Conservation (phyloP, 495 filamentous ascomycete species). For the Aspergillus campestris region DNA sequence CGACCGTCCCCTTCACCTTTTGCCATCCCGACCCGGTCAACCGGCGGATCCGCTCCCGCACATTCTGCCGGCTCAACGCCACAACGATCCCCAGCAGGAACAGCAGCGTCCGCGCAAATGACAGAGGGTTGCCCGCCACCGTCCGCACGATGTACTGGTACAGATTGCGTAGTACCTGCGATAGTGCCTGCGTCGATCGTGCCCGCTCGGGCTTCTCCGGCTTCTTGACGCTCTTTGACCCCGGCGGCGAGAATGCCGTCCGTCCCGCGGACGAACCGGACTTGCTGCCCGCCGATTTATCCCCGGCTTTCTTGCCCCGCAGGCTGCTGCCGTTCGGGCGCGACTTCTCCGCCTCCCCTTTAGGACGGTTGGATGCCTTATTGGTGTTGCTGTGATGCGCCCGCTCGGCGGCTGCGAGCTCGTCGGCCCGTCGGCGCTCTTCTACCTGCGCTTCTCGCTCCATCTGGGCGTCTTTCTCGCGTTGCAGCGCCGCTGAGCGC, state of each 20-base stretch:
- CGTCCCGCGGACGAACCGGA: slow-evolving; percentile 15
- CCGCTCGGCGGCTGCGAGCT: slow-evolving; percentile 34
- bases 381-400: slow-evolving; percentile 38
- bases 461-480: slow-evolving; percentile 54
- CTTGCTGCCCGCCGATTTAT: slow-evolving; percentile 24
- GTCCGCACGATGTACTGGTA: slow-evolving; percentile 53
- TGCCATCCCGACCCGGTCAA: slow-evolving; percentile 65
- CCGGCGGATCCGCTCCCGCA: slow-evolving; percentile 65
- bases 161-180: slow-evolving; percentile 49
- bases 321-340: slow-evolving; percentile 28
- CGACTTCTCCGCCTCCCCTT: slow-evolving; percentile 44
- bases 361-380: slow-evolving; percentile 38
- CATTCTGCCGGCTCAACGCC: slow-evolving; percentile 62
- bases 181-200: slow-evolving; percentile 23
- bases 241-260: slow-evolving; percentile 24
- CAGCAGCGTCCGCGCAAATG: slow-evolving; percentile 64
- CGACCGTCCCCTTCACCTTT: slow-evolving; percentile 76
- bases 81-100: slow-evolving; percentile 77
- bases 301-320: slow-evolving; percentile 22
- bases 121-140: slow-evolving; percentile 63
- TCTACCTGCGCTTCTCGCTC: slow-evolving; percentile 46
- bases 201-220: slow-evolving; percentile 29
- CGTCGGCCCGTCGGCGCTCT: slow-evolving; percentile 53
- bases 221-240: slow-evolving; percentile 33
- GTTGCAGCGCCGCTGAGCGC: slow-evolving; percentile 50